These are phyloP conservation scores for Pyrrhoderma lamaoense DNA, from an alignment of 1,284 basidiomycete species.

Conservation along the genomic window DNA sequence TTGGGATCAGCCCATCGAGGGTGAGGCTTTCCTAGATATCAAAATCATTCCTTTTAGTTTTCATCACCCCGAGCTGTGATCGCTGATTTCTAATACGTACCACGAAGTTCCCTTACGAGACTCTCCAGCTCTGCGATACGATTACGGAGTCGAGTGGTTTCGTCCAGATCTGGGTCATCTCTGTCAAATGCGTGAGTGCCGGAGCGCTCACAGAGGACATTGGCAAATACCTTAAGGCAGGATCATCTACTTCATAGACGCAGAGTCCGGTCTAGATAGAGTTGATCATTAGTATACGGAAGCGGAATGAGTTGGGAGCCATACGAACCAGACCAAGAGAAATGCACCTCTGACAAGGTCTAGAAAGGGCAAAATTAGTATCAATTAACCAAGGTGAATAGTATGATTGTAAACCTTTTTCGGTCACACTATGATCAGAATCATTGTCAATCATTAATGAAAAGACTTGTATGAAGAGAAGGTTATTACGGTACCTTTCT, in stretches of 20 bases:
- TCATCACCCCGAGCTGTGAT: not conserved
- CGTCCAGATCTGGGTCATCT: conserved; percentile 77
- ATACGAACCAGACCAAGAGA: conserved; percentile 64
- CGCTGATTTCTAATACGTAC: conserved; percentile 31
- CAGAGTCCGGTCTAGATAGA: conserved; percentile 72
- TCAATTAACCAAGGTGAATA: not conserved
- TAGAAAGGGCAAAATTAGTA: conserved; percentile 19
- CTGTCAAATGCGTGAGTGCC: conserved; percentile 33
- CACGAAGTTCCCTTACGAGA: conserved; percentile 74
- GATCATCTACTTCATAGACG: conserved; percentile 88
- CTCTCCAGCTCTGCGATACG: conserved; percentile 87
- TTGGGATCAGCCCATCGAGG: conserved; percentile 73
- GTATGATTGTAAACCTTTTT: conserved; percentile 20
- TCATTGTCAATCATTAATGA: not conserved
- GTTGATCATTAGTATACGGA: conserved; percentile 5
- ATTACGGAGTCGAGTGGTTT: conserved; percentile 73
- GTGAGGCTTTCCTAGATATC: conserved; percentile 62
- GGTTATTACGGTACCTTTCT: conserved; percentile 55
- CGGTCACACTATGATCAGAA: conserved; percentile 30
- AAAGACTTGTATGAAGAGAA: not conserved
- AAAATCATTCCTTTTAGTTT: not conserved
- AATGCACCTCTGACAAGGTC: conserved; percentile 83
- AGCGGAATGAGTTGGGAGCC: conserved; percentile 18
- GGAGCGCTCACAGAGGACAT: conserved; percentile 1
- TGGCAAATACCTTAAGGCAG: conserved; percentile 58